Base-by-base conservation (phyloP, 768 basidiomycete genomes). In the Hericium alpestre region DNA sequence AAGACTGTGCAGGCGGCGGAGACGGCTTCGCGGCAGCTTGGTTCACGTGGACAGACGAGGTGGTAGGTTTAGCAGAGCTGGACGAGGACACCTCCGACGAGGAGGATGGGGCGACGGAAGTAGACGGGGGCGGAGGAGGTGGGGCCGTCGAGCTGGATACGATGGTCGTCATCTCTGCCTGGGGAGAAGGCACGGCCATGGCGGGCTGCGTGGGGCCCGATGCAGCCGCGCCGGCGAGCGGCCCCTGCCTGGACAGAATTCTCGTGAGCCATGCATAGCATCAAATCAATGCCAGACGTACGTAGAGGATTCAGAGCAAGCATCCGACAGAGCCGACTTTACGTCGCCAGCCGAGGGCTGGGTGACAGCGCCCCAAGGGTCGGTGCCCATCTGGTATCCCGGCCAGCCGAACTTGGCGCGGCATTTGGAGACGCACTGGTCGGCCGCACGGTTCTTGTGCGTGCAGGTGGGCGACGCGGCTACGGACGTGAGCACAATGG, bases 341-440 rank as follows among this genome's bases (percentile, higher is more conserved):
- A 68, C 69, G 58, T 68, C 69, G n/a, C 69, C 66, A 8, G 62
- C 58, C 7, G 68, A 60, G 23, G 74, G 71, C 53, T 71, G 64
- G 62, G 80, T 73, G 43, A 80, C 79, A 32, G 71, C 62, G 51
- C 82, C 82, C 81, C 81, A 84, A 27, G 71, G 74, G 65, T 82
- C 76, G n/a, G 69, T 71, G 57, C 76, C 76, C 74, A 79, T 77
- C 57, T 74, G 65, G 16, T 63, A 62, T 20, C 76, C 76, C n/a
- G 73, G 66, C 71, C 73, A 66, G 38, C 68, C 67, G 37, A 48
- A 13, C 48, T 57, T 59, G 48, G 41, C 41, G 38, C 64, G 57
- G 37, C 59, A 60, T 47, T 47, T 60, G 4, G 54, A 27, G 40
- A 58, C 11, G 54, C 65, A 65, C 20, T 46, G 13, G 13, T 47